Conservation (phyloP, 2,329 filamentous ascomycete genomes). For the Penicillium fuscoglaucum region DNA sequence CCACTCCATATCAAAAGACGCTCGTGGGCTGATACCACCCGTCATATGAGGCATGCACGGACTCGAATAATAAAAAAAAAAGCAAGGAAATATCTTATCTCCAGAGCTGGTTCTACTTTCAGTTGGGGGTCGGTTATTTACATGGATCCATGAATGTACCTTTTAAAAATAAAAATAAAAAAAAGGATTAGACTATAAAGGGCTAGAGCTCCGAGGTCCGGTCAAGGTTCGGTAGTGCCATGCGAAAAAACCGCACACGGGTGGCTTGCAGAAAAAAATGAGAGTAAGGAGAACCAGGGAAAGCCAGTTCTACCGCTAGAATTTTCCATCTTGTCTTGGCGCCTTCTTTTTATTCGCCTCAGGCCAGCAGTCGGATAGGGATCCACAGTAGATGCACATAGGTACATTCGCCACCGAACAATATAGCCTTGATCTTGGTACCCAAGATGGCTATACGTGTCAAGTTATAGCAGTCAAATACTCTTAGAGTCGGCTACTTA, state of each 20-base stretch:
- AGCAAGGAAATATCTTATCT: too few relatives aligned
- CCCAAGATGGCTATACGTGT: neutral
- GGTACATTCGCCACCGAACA: neutral
- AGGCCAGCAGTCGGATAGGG: neutral
- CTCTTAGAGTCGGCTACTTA: fast-evolving
- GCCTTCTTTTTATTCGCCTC: neutral
- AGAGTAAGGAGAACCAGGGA: neutral
- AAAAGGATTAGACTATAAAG: neutral
- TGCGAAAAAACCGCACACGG: neutral
- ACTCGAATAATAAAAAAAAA: neutral
- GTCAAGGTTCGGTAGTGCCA: neutral
- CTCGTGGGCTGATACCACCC: neutral
- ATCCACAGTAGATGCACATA: neutral
- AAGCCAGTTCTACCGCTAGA: neutral
- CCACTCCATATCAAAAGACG: neutral
- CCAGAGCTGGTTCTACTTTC: neutral
- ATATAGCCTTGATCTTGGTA: constrained; percentile 2
- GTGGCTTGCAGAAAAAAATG: neutral
- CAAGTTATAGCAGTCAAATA: neutral
- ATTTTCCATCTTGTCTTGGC: constrained; percentile 1
- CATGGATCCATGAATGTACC: too few relatives aligned
- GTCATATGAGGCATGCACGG: neutral
- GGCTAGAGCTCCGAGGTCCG: neutral
- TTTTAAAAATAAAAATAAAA: too few relatives aligned
- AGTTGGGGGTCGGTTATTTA: neutral